These are phyloP conservation scores for Hypoxylon sp. DNA, from an alignment of 2,329 filamentous ascomycete species.

Conservation along the genomic window DNA sequence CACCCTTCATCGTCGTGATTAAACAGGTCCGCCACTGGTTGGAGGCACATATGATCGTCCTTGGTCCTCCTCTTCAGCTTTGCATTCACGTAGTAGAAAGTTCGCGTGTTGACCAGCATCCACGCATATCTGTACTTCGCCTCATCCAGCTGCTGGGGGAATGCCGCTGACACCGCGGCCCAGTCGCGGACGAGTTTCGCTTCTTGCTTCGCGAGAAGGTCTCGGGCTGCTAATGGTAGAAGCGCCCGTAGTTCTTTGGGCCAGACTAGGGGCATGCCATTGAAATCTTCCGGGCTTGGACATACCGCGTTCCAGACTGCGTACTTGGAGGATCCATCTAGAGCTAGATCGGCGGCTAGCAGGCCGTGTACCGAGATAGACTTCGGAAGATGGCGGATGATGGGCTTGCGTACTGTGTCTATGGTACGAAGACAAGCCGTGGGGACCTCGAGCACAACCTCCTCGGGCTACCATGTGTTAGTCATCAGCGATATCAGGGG, in stretches of 20 bases:
- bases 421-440: constrained; percentile 74
- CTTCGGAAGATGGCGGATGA: constrained; percentile 67
- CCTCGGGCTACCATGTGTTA: constrained; percentile 63
- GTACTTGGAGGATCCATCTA: constrained; percentile 65
- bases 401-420: constrained; percentile 68
- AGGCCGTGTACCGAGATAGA: constrained; percentile 77
- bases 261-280: constrained; percentile 66
- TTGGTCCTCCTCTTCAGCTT: constrained; percentile 59
- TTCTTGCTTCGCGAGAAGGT: constrained; percentile 69
- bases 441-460: constrained; percentile 76
- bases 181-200: constrained; percentile 67
- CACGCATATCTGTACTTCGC: constrained; percentile 66
- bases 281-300: constrained; percentile 74
- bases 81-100: constrained; percentile 70
- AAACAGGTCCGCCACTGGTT: constrained; percentile 81
- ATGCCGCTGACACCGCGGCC: constrained; percentile 58
- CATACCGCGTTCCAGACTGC: constrained; percentile 76
- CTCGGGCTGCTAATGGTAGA: constrained; percentile 61
- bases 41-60: constrained; percentile 76
- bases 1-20: constrained; percentile 69
- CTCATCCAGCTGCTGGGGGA: constrained; percentile 56
- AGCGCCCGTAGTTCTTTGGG: constrained; percentile 60
- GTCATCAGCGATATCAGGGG: constrained; percentile 3
- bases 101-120: constrained; percentile 74
- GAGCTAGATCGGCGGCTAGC: constrained; percentile 76